Conservation (phyloP, 129 eudicot species). For the Tagetes patula region DNA sequence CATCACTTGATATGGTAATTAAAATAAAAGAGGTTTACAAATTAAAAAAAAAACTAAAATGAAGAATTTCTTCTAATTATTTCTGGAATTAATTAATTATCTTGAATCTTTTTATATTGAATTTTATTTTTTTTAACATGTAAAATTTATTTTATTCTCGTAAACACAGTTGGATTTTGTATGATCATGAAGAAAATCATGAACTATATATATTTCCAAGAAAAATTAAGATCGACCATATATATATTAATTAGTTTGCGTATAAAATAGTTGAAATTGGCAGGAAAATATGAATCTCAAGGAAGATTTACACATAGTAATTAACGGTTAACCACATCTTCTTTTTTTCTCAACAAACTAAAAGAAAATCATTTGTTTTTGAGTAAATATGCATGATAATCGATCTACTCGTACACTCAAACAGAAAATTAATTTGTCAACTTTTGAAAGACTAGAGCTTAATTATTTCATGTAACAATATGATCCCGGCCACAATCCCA, state of each 20-base stretch:
- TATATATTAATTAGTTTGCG: no score
- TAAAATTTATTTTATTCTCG: background rate
- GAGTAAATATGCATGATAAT: constrained; percentile 22
- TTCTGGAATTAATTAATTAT: background rate
- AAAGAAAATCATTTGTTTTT: constrained; percentile 17
- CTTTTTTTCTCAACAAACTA: constrained; percentile 38
- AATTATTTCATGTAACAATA: background rate
- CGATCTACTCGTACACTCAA: constrained; percentile 1
- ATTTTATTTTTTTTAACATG: background rate
- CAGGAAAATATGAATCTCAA: constrained; percentile 26
- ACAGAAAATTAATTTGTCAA: background rate
- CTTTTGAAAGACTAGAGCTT: constrained; percentile 1
- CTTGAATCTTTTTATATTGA: background rate
- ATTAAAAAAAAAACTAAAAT: background rate
- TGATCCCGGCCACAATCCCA: constrained; percentile 1
- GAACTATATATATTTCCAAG: constrained; percentile 10
- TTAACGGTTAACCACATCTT: constrained; percentile 20
- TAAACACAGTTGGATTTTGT: constrained; percentile 10
- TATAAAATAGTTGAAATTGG: constrained; percentile 17
- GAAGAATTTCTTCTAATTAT: background rate
- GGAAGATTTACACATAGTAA: constrained; percentile 12
- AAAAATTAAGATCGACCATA: background rate
- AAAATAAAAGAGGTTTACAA: background rate
- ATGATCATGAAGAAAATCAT: constrained; percentile 12
- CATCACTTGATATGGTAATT: background rate